Evolutionary conservation across 768 basidiomycete genomes (phyloP), one percentile per base, ranked within the genome.

Genomic region (Lentinula raphanica): DNA sequence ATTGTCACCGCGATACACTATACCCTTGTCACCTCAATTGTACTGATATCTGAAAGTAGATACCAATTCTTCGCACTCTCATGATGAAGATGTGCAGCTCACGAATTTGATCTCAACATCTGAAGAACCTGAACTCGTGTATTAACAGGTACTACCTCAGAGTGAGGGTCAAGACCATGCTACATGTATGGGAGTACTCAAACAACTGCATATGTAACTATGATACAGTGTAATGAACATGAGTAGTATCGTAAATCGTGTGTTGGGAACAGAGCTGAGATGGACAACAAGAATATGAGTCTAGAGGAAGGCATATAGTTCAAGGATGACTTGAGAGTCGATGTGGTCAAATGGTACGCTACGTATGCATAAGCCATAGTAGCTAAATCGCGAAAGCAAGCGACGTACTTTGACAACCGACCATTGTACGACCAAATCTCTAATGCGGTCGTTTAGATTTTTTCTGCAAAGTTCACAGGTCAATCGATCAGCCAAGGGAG

Each of bases 371-470:
- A 12, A 44, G 21, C 7, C 23, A 9, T 6, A n/a, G 42, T 44
- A 23, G 17, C 32, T 35, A 13, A 2, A 44, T 44, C 3, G 19
- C 13, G 21, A 25, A 23, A 21, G 2, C 19, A 12, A 39, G 13
- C 1, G n/a, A 36, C 77, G 9, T 62, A 88, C 90, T 76, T 90
- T 92, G 54, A 92, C 86, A 27, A 83, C 75, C 5, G 90, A 87
- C 90, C 90, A 92, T 66, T 90, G 87, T 27, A 85, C 70, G 36
- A 88, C 72, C 49, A 91, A 77, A 49, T 79, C 79, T 69, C 83
- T 85, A 51, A 91, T 80, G 27, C 90, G 81, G 19, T 88, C 85
- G 51, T 77, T 72, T 28, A 92, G 78, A 3, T 80, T 75, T 40
- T 74, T 67, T 60, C 79, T 82, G 68, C 90, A 92, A 19, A 83